These are phyloP conservation scores for Metschnikowia gelsemii DNA, from an alignment of 805 yeast species.

Conservation along the genomic window DNA sequence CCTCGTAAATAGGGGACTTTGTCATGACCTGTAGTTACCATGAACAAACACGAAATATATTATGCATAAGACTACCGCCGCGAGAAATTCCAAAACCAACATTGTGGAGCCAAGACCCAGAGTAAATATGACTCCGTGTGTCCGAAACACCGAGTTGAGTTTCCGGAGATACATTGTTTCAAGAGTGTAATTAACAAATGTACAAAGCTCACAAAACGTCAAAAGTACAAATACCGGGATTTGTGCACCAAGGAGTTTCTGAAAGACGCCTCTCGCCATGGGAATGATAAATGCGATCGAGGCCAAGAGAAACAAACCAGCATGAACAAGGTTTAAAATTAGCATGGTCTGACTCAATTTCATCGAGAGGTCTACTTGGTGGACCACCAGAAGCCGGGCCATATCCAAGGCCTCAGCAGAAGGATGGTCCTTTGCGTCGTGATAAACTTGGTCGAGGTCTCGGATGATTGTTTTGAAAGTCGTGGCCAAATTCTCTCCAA, in stretches of 20 bases:
- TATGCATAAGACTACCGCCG: constrained; percentile 10
- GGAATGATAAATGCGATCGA: constrained; percentile 3
- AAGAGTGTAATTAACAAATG: constrained; percentile 12
- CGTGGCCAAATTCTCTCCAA: constrained; percentile 14
- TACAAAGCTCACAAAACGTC: constrained; percentile 13
- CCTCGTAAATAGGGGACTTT: neutral
- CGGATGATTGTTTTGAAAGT: constrained; percentile 13
- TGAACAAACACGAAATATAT: constrained; percentile 4
- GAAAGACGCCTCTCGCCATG: constrained; percentile 2
- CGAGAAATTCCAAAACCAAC: constrained; percentile 13
- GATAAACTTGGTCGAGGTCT: constrained; percentile 15
- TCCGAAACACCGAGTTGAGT: constrained; percentile 12
- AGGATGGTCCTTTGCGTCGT: constrained; percentile 6
- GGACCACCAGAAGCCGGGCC: constrained; percentile 14
- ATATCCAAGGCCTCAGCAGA: constrained; percentile 13
- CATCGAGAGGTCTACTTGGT: constrained; percentile 13
- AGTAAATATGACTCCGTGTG: constrained; percentile 14
- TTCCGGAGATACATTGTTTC: constrained; percentile 11
- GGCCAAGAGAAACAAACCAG: constrained; percentile 1
- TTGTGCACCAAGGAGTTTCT: neutral
- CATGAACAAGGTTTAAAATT: constrained; percentile 10
- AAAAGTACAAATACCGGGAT: constrained; percentile 7
- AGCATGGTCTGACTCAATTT: constrained; percentile 11
- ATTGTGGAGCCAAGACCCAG: constrained; percentile 14
- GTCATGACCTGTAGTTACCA: neutral